phyloP scores from a whole-genome alignment of 805 yeast species.

The Ogataea neopini region DNA sequence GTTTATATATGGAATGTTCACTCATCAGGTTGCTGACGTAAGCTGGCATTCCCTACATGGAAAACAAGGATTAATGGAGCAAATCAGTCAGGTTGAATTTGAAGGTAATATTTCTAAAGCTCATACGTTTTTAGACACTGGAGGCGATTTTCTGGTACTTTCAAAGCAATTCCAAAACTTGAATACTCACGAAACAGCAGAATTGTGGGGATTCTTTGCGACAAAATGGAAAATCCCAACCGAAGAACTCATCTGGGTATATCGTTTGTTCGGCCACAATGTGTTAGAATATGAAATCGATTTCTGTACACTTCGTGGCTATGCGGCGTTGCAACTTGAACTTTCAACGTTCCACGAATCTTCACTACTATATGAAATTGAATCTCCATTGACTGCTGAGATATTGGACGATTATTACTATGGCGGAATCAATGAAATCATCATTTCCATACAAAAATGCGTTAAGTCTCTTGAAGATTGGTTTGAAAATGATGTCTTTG shows the following conservation, averaged over 20 bases:
- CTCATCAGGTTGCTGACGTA: slow-evolving; percentile 65
- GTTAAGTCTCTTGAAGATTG: slow-evolving; percentile 39
- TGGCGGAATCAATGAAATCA: slow-evolving; percentile 55
- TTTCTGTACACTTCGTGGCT: slow-evolving; percentile 57
- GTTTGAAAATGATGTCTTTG: slow-evolving; percentile 35
- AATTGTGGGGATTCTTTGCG: slow-evolving; percentile 26
- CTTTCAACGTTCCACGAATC: slow-evolving; percentile 21
- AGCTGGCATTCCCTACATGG: slow-evolving; percentile 67
- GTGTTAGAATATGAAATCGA: slow-evolving; percentile 38
- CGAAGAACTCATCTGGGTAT: slow-evolving; percentile 44
- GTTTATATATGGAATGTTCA: slow-evolving; percentile 56
- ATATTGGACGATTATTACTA: slow-evolving; percentile 47
- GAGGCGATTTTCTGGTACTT: slow-evolving; percentile 60
- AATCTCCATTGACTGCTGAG: slow-evolving; percentile 47
- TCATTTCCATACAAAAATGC: slow-evolving; percentile 42
- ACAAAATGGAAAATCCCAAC: slow-evolving; percentile 45
- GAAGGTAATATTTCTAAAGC: slow-evolving; percentile 49
- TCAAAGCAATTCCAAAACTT: slow-evolving; percentile 38
- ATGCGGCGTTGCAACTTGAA: slow-evolving; percentile 52
- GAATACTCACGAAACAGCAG: slow-evolving; percentile 6
- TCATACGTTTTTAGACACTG: slow-evolving; percentile 57
- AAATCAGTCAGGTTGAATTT: slow-evolving; percentile 55
- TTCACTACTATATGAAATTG: slow-evolving; percentile 15
- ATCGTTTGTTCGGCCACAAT: slow-evolving; percentile 38
- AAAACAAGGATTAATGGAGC: slow-evolving; percentile 54